Evolutionary conservation across 1,139 yeast genomes (phyloP).

Genomic region (Sugiyamaella paludigena): DNA sequence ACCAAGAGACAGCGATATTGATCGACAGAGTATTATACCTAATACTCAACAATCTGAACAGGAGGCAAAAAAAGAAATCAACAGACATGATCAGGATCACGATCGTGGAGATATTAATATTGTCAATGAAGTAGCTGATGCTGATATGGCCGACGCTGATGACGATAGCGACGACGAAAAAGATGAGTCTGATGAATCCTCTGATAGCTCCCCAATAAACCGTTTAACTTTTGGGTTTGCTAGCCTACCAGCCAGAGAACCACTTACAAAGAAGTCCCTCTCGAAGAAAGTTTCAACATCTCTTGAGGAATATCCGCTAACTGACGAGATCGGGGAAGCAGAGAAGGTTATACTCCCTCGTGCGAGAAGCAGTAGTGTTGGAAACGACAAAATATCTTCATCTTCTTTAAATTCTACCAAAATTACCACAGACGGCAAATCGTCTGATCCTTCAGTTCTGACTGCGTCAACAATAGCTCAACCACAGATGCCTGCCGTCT

Average conservation of each 20-base stretch:
- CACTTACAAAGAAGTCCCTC: constrained; percentile 42
- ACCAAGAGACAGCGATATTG: background rate
- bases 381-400: too few species aligned
- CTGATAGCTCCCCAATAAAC: constrained; percentile 16
- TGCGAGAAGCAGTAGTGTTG: background rate
- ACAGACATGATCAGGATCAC: constrained; percentile 4
- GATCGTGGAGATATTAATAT: background rate
- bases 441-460: too few species aligned
- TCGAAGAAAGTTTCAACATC: constrained; percentile 24
- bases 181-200: constrained; percentile 21
- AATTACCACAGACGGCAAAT: too few species aligned
- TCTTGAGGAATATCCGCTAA: constrained; percentile 15
- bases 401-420: too few species aligned
- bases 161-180: constrained; percentile 21
- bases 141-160: constrained; percentile 14
- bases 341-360: background rate
- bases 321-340: constrained; percentile 16
- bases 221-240: constrained; percentile 42
- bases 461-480: too few species aligned
- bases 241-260: constrained; percentile 46
- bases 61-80: constrained; percentile 18
- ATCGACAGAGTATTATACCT: constrained; percentile 6
- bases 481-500: too few species aligned
- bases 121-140: constrained; percentile 12
- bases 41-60: background rate